Evolutionary conservation across 1,284 basidiomycete species (phyloP), one percentile per base, ranked within the genome.

Genomic region (Sanghuangporus baumii): DNA sequence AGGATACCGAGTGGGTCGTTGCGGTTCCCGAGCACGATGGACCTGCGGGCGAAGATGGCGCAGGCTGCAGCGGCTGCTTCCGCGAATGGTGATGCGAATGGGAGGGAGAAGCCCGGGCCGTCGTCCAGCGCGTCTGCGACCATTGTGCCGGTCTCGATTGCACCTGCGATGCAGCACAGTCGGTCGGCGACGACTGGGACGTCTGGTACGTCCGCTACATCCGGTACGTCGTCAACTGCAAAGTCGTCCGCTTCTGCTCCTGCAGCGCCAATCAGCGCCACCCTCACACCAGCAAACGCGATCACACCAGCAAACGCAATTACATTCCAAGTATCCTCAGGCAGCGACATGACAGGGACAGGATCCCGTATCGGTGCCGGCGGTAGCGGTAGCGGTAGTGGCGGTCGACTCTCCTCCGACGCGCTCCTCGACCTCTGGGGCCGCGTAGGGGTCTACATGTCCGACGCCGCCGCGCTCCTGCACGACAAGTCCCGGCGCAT

Each of bases 401-500:
- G 40, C 18, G 66, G 34, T 58, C 65, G 16, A 77, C 78, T 4
- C 67, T 71, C 20, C 72, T 75, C 4, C 69, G 87, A 91, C 52
- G 86, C 91, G 40, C 78, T 96, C 52, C 83, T 85, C 68, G 77
- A 80, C 1, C 77, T 93, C 16, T 90, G 89, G 77, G 82, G 84
- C 3, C 82, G 85, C 36, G 82, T 93, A 9, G 95, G 95, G 12
- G 81, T 87, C 1, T 84, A 85, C 61, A 77, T 97, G 1, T 83
- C 85, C 68, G 85, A 91, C 66, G 80, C 82, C 0, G 91, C 93
- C 0, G 81, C 82, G 5, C 74, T 78, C 46, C 72, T 94, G 61
- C 83, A 82, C 65, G 89, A 91, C 46, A 86, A 88, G 67, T 89
- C 89, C 43, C 92, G 87, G 74, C 86, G 84, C 70, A 74, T 81